Evolutionary conservation across 1,139 yeast species (phyloP).

Genomic region (Suhomyces choctaworum): DNA sequence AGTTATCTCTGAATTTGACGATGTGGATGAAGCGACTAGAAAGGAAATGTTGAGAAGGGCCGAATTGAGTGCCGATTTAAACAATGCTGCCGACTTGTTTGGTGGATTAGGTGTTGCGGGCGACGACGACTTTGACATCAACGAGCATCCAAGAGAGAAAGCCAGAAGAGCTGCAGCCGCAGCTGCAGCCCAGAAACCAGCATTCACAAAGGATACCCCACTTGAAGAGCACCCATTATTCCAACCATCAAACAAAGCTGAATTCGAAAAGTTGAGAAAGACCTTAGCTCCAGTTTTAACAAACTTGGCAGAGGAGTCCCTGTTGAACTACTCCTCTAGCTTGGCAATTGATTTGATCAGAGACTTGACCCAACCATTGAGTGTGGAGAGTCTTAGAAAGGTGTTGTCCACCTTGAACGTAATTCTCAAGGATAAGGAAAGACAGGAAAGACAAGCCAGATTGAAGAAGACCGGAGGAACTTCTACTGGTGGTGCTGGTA

Average conservation of each 20-base stretch:
- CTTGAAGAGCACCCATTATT: constrained; percentile 75
- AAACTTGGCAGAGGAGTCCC: constrained; percentile 60
- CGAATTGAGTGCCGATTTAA: constrained; percentile 81
- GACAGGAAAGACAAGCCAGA: constrained; percentile 84
- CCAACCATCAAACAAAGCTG: constrained; percentile 76
- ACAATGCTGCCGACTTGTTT: constrained; percentile 89
- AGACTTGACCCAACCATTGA: constrained; percentile 78
- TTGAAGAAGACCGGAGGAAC: constrained; percentile 80
- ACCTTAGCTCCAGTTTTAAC: constrained; percentile 68
- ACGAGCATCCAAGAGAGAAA: constrained; percentile 67
- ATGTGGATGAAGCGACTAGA: constrained; percentile 63
- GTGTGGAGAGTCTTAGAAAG: constrained; percentile 81
- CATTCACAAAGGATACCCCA: constrained; percentile 66
- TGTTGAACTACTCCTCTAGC: constrained; percentile 67
- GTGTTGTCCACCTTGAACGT: constrained; percentile 84
- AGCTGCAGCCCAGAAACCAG: constrained; percentile 37
- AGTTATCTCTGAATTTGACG: constrained; percentile 51
- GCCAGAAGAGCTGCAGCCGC: constrained; percentile 52
- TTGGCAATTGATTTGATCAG: constrained; percentile 85
- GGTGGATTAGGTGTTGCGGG: constrained; percentile 76
- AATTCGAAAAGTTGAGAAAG: constrained; percentile 81
- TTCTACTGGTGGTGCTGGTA: constrained; percentile 91
- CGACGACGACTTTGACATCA: constrained; percentile 45
- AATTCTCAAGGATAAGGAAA: constrained; percentile 79
- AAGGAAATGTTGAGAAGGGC: constrained; percentile 74